These are phyloP conservation scores for Botrytis sinoallii DNA, from an alignment of 2,329 filamentous ascomycete species.

Conservation along the genomic window DNA sequence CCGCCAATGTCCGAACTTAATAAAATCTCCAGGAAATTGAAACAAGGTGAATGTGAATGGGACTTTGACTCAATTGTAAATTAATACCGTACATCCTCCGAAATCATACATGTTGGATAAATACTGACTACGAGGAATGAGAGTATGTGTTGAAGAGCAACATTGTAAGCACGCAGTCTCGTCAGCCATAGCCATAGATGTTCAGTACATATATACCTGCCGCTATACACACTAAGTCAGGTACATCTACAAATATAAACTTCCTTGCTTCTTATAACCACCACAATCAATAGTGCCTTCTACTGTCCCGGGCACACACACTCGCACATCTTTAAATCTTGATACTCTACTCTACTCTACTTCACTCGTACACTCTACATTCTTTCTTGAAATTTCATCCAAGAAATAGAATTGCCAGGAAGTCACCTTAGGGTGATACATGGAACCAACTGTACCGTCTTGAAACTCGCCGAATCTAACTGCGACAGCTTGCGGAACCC, in stretches of 20 bases:
- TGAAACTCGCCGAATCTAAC: neutral
- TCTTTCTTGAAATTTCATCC: neutral
- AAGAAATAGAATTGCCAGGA: neutral
- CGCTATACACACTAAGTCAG: too few species aligned
- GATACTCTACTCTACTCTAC: neutral
- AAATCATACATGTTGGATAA: neutral
- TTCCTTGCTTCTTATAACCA: neutral
- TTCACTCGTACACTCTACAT: neutral
- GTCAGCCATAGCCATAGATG: neutral
- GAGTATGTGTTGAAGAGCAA: neutral
- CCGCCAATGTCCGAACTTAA: neutral
- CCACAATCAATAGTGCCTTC: neutral
- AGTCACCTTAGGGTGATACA: neutral
- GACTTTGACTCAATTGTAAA: neutral
- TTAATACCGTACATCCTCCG: neutral
- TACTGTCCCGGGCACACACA: neutral
- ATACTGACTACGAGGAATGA: neutral
- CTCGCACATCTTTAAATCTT: neutral
- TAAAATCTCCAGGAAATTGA: neutral
- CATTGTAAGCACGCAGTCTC: neutral
- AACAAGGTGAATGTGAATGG: neutral
- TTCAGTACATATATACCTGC: neutral
- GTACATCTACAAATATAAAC: neutral
- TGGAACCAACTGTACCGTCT: neutral
- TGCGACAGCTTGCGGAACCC: neutral